Evolutionary conservation across 2,329 filamentous ascomycete genomes (phyloP), one percentile per base, ranked within the genome.

Genomic region (Fonsecaea monophora): DNA sequence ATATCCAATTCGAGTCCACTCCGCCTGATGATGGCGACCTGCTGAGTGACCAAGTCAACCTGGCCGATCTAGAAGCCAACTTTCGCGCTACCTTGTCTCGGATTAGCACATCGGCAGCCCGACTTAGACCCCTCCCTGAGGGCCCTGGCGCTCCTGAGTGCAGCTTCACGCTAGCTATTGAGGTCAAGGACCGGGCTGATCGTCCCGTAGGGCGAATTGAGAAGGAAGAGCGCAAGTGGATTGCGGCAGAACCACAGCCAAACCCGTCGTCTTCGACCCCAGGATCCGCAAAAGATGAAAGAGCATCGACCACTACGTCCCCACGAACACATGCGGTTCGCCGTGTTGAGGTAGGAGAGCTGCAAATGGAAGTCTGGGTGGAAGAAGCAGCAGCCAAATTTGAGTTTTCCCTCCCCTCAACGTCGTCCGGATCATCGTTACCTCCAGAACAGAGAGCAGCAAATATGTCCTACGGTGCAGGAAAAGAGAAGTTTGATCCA

Each of bases 301-400:
- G 30, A 25, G 12, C 3, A 37, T 10, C 48, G 15, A 15, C 18
- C 34, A n/a, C 21, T 7, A 21, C 12, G 30, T 84, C 85, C 8
- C 80, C 82, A 37, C 85, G 81, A 73, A 87, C 86, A 12, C 85
- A 84, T 56, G 86, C 89, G 1, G 81, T 92, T 53, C 82, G 89
- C 69, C 82, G 84, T 37, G 84, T 91, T 18, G 85, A 89, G 71
- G 85, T 87, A 2, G 89, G 88, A 3, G 87, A 89, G 66, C 85
- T 91, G 75, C 80, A 85, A 30, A 83, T 91, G 73, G 89, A 91
- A 75, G 82, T 88, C 65, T 91, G 88, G 89, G 84, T 91, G 64
- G 89, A 92, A 77, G 87, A 90, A 74, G 85, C 84, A 65, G 82
- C 80, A 68, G 81, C 82, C 62, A 88, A 88, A 74, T 81, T 82